Base-by-base conservation (phyloP, 139 green algal genomes). In the Micromonas pusilla region DNA sequence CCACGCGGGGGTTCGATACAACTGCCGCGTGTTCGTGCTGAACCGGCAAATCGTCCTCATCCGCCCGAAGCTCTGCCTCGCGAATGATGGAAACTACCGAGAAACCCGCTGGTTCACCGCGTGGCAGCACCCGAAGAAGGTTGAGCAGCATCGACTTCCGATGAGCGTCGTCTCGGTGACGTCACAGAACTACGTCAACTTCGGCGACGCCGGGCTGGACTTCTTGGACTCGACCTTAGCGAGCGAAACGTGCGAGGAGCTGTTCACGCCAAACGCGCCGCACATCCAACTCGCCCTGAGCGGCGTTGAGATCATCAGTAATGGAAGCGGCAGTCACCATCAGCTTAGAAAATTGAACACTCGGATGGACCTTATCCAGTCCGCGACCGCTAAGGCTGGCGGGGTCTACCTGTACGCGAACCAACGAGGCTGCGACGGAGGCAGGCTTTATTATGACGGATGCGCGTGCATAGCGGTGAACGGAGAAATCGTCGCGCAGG, bases 331-430 rank as follows among this genome's bases (percentile, higher is more conserved):
- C 52, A 91, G 78, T 68, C 95, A 98, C 82, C 95, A 98, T 82
- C 53, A 85, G 60, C 53, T 87, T 75, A 74, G 86, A 39, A 97
- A 97, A 84, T 88, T 97, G 33, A 70, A 95, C 76, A 83, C 84
- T 57, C 85, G 95, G 4, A 79, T 98, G 78, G 87, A 97, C 73
- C 85, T 97, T 0, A 97, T 99, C 34, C 62, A 80, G 30, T 85
- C 80, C 5, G 91, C 90, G 0, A 98, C 92, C 0, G 81, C 86
- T 52, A 97, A 97, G 83, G 86, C 85, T 0, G 95, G 95, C 2
- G 95, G 95, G 5, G 90, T 97, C 38, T 99, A 98, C 87, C 72
- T 99, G 78, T 99, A 98, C 73, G 88, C 93, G 80, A 99, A 99
- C 86, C 94, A 97, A 87, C 84, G 88, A 37, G 95, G 95, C 33